phyloP scores from a whole-genome alignment of 225 moss, liverwort and hornwort genomes.

The Sphagnum contortum region DNA sequence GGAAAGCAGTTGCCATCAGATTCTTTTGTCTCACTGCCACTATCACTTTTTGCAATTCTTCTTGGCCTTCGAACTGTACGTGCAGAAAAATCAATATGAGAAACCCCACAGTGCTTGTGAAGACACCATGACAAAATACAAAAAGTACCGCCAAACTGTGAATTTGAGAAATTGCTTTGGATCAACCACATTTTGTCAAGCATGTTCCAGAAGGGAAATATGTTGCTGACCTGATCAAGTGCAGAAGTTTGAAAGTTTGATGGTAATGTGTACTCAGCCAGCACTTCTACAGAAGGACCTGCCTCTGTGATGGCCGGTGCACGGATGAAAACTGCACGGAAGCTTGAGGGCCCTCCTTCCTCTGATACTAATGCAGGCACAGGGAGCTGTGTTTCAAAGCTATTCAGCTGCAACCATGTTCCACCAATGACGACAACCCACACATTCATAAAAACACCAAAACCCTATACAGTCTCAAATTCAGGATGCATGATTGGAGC shows the following conservation, averaged over 20 bases:
- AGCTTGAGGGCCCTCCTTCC: constrained; percentile 56
- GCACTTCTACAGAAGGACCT: constrained; percentile 73
- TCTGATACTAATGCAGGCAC: constrained; percentile 52
- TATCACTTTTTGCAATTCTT: constrained; percentile 25
- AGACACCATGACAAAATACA: no score
- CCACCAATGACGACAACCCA: background rate
- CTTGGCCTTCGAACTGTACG: constrained; percentile 6
- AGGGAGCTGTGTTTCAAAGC: constrained; percentile 81
- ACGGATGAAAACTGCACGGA: constrained; percentile 93
- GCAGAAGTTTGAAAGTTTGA: constrained; percentile 13
- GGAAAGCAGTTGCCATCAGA: constrained; percentile 87
- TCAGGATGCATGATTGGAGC: no score
- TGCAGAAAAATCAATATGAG: background rate
- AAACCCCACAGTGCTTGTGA: background rate
- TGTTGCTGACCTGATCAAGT: constrained; percentile 35
- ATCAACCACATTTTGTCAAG: no score
- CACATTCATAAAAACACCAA: no score
- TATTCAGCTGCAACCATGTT: constrained; percentile 50
- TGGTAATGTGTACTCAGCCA: constrained; percentile 48
- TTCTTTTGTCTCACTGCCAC: constrained; percentile 93
- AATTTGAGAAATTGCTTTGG: no score
- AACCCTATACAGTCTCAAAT: no score
- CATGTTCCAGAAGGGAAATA: no score
- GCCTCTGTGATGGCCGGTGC: constrained; percentile 82
- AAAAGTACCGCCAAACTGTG: no score